Base-by-base conservation (phyloP, 1,284 basidiomycete genomes). In the Fistulina hepatica region DNA sequence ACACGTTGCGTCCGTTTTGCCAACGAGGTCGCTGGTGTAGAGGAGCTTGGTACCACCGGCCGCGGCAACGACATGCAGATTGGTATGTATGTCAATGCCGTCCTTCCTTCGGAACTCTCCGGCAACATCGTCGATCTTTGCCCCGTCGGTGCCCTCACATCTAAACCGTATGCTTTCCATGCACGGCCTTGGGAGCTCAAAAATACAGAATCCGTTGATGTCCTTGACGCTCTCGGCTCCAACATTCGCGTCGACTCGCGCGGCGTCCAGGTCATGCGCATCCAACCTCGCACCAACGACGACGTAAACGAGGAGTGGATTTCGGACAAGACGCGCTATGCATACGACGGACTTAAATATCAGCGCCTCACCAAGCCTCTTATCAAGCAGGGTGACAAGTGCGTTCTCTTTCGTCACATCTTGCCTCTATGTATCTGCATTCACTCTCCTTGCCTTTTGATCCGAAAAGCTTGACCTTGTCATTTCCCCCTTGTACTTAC, bases 281-380 rank as follows among this genome's bases (percentile, higher is more conserved):
- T 99, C 51, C 90, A 95, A 56, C 95, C 95, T 3, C 78, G 85
- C 52, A 84, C 90, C 42, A 98, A 98, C 60, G 94, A 98, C 61
- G 90, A 97, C 50, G 82, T 99, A 45, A 99, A 99, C 61, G 95
- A 99, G 68, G 95, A 99, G 63, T 98, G 95, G 94, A 95, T 99
- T 61, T 93, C 79, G 61, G 94, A 99, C 74, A 98, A 98, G 75
- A 94, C 94, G 2, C 85, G 95, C 44, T 94, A 90, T 60, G 89
- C 94, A 2, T 85, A 90, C 58, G 95, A 99, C 52, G 95, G 95
- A 28, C 75, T 99, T 36, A 82, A 81, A 53, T 94, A 90, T 72
- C 95, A 99, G 61, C 83, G 94, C 24, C 67, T 99, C 52, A 97
- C 93, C 11, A 83, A 81, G 2, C 95, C 95, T 6, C 73, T 98